A percentile compares a stretch with the other conserved stretches of the same genome.
phyloP scores from a whole-genome alignment of 2,329 filamentous ascomycete genomes.

The Ophiostoma sp. region DNA sequence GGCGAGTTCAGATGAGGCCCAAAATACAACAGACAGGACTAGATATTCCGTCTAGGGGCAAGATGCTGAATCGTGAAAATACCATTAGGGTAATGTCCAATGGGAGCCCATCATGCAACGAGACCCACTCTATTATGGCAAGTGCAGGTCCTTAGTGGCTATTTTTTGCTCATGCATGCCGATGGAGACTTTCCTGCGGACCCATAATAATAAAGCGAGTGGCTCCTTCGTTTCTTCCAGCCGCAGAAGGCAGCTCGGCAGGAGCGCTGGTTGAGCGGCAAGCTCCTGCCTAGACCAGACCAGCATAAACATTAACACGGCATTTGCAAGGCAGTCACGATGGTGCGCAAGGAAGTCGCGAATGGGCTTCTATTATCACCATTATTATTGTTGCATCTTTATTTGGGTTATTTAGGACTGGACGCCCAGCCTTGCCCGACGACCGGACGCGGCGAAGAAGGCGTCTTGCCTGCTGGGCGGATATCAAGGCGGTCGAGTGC shows the following conservation, averaged over 20 bases:
- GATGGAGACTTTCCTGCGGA: background rate
- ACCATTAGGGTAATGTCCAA: background rate
- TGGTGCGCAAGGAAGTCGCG: background rate
- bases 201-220: background rate
- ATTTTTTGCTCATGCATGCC: background rate
- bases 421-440: too few relatives aligned
- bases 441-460: too few relatives aligned
- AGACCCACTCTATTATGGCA: background rate
- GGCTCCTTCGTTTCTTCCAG: background rate
- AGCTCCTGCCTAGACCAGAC: background rate
- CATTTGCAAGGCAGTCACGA: background rate
- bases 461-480: too few relatives aligned
- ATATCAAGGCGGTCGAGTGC: too few relatives aligned
- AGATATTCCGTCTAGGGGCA: background rate
- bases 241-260: background rate
- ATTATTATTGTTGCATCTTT: background rate
- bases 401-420: background rate
- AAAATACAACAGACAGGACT: background rate
- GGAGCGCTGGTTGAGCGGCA: background rate
- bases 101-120: background rate
- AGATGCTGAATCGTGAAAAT: slow-evolving; percentile 9
- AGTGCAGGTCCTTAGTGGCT: background rate
- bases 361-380: background rate
- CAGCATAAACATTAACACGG: background rate
- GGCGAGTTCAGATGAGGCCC: slow-evolving; percentile 1